These are phyloP conservation scores for Beauveria pseudobassiana DNA, from an alignment of 2,329 filamentous ascomycete species.

Conservation along the genomic window DNA sequence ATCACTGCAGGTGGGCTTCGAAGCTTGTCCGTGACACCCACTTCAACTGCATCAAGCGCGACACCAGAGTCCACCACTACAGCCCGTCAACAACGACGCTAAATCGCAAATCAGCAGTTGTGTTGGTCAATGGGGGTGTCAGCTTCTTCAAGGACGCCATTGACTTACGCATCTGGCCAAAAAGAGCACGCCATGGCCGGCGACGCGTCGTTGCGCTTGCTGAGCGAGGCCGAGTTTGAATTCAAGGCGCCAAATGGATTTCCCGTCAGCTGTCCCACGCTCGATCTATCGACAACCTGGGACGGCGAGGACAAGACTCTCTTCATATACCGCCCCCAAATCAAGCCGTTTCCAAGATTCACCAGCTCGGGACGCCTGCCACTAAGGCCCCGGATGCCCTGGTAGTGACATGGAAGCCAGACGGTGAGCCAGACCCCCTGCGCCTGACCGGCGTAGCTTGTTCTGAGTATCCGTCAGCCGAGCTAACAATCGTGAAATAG, in stretches of 20 bases:
- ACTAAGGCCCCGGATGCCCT: slow-evolving; percentile 35
- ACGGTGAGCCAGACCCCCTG: slow-evolving; percentile 45
- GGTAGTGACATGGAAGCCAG: slow-evolving; percentile 57
- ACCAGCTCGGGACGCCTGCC: slow-evolving; percentile 34
- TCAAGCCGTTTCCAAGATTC: slow-evolving; percentile 52
- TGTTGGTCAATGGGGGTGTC: not conserved
- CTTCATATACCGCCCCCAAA: slow-evolving; percentile 72
- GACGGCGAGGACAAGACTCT: slow-evolving; percentile 62
- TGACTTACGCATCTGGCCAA: not conserved
- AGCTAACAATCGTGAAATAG: slow-evolving; percentile 30
- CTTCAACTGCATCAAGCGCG: not conserved
- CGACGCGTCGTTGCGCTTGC: slow-evolving; percentile 33
- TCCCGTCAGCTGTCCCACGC: slow-evolving; percentile 71
- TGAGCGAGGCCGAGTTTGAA: slow-evolving; percentile 52
- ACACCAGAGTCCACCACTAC: not conserved
- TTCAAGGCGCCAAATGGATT: slow-evolving; percentile 48
- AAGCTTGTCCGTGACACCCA: not conserved
- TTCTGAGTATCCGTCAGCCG: not conserved
- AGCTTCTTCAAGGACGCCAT: not conserved
- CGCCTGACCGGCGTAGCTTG: not conserved
- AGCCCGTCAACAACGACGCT: not conserved
- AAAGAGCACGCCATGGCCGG: slow-evolving; percentile 19
- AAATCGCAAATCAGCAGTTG: not conserved
- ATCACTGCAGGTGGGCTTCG: not conserved
- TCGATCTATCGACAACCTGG: slow-evolving; percentile 70